Evolutionary conservation across 768 basidiomycete species (phyloP).

Genomic region (Kwoniella dejecticola): DNA sequence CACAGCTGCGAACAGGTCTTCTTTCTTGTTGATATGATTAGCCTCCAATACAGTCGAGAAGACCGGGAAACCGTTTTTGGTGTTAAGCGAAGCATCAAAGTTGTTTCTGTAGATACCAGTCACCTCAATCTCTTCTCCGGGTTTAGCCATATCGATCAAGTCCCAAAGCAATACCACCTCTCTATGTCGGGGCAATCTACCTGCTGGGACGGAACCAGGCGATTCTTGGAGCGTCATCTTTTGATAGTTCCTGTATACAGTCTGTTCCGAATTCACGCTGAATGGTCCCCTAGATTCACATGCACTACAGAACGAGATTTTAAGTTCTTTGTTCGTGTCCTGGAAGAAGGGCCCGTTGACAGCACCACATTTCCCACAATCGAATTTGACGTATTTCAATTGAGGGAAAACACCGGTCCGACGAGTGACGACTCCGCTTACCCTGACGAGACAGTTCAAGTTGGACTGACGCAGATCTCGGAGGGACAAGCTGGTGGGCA

Average conservation of each 20-base stretch:
- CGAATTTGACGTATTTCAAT: constrained; percentile 98
- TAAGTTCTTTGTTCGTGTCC: constrained; percentile 91
- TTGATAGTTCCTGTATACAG: constrained; percentile 97
- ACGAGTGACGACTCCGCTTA: constrained; percentile 92
- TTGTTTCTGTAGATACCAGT: constrained; percentile 98
- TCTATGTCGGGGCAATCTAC: constrained; percentile 92
- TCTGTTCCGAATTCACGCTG: constrained; percentile 93
- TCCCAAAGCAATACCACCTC: constrained; percentile 98
- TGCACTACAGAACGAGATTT: constrained; percentile 88
- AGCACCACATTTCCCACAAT: constrained; percentile 92
- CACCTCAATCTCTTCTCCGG: constrained; percentile 97
- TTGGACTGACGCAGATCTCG: constrained; percentile 90
- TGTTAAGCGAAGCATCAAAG: constrained; percentile 95
- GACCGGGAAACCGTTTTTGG: constrained; percentile 98
- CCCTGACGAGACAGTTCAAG: constrained; percentile 91
- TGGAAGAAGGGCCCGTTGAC: constrained; percentile 96
- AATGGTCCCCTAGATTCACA: constrained; percentile 96
- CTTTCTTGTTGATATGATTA: constrained; percentile 98
- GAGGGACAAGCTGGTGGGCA: constrained; percentile 84
- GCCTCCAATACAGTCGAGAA: constrained; percentile 98
- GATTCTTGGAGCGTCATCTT: constrained; percentile 98
- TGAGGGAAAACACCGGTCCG: constrained; percentile 98
- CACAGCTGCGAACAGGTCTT: constrained; percentile 98
- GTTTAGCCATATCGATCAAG: constrained; percentile 95
- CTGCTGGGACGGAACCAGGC: constrained; percentile 95